Percentiles rank a stretch among this genome's conserved stretches.
phyloP scores from a whole-genome alignment of 1,284 basidiomycete species.

The Ganoderma sinense region DNA sequence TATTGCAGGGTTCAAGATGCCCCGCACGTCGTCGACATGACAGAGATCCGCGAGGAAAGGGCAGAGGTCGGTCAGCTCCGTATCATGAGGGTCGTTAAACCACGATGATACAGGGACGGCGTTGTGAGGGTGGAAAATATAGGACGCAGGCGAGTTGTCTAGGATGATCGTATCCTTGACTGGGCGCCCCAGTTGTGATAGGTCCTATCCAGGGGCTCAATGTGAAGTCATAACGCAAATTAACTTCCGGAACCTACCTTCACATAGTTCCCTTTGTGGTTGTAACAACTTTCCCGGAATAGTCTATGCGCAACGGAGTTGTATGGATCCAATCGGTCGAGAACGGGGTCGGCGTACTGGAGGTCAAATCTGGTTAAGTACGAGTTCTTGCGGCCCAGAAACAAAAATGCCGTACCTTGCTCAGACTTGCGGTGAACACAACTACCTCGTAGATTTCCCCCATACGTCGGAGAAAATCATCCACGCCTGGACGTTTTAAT shows the following conservation, averaged over 20 bases:
- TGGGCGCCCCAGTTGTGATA: constrained; percentile 94
- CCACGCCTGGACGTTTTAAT: constrained; percentile 98
- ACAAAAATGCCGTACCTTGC: constrained; percentile 71
- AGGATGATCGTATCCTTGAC: constrained; percentile 96
- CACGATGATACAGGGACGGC: constrained; percentile 98
- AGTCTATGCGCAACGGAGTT: constrained; percentile 92
- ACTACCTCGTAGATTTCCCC: constrained; percentile 98
- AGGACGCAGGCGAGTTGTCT: constrained; percentile 98
- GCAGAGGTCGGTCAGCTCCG: constrained; percentile 93
- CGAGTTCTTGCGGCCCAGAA: not conserved
- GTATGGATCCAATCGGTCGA: constrained; percentile 95
- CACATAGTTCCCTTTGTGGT: constrained; percentile 98
- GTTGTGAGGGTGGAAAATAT: constrained; percentile 99
- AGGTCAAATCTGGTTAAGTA: constrained; percentile 9
- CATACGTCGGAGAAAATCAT: constrained; percentile 97
- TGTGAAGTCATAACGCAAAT: constrained; percentile 8
- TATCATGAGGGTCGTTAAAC: constrained; percentile 99
- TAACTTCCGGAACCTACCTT: constrained; percentile 66
- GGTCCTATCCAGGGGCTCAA: constrained; percentile 67
- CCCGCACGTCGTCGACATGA: constrained; percentile 88
- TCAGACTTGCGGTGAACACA: constrained; percentile 96
- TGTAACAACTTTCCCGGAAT: constrained; percentile 98
- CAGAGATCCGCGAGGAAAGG: constrained; percentile 92
- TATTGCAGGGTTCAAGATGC: constrained; percentile 81
- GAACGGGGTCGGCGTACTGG: constrained; percentile 96